These are phyloP conservation scores for Camelina hispida DNA, from an alignment of 345 rosid species.

Conservation along the genomic window DNA sequence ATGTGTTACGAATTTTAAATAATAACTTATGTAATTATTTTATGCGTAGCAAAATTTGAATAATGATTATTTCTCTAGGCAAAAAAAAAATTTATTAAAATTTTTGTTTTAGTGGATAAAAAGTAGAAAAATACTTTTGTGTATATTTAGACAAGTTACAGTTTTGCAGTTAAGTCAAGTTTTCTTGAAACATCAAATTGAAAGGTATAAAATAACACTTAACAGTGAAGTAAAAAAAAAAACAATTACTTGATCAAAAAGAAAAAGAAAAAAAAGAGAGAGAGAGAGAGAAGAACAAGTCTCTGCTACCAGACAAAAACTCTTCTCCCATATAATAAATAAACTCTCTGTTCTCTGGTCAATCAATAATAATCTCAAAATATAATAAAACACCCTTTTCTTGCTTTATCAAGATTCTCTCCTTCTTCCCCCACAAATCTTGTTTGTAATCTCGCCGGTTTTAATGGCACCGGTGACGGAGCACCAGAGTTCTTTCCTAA, in stretches of 20 bases:
- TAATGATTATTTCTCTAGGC: no score
- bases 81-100: no score
- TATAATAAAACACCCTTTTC: neutral
- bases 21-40: no score
- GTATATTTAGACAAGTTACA: neutral
- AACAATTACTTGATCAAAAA: neutral
- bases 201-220: neutral
- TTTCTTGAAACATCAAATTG: neutral
- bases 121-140: no score
- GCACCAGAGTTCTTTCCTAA: slow-evolving; percentile 72
- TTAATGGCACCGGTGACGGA: slow-evolving; percentile 70
- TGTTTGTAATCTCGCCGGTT: neutral
- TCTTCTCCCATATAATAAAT: slow-evolving; percentile 32
- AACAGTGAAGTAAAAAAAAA: neutral
- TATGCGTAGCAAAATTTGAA: no score
- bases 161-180: neutral
- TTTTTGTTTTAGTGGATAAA: no score
- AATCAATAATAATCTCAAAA: slow-evolving; percentile 1
- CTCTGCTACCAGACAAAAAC: slow-evolving; percentile 42
- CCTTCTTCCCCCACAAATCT: neutral
- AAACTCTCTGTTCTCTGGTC: slow-evolving; percentile 16
- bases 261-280: neutral
- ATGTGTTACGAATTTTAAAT: no score
- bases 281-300: slow-evolving; percentile 42
- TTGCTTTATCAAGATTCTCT: neutral